A percentile compares a stretch with the other conserved stretches of the same genome.
Conservation (phyloP, 345 rosid species). For the Orychophragmus violaceus region DNA sequence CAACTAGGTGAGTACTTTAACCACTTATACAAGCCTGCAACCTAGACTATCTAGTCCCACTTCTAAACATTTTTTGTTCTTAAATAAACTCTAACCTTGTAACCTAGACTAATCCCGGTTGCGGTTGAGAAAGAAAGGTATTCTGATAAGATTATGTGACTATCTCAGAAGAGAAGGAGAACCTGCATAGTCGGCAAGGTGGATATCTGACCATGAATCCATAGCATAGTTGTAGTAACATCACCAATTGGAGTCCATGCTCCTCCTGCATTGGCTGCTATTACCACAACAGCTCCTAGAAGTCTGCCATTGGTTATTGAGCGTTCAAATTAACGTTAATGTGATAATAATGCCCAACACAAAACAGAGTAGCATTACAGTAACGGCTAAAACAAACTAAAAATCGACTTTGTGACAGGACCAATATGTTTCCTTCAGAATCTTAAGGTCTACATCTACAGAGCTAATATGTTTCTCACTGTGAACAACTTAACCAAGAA, state of each 20-base stretch:
- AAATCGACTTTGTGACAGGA: neutral
- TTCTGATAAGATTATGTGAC: neutral
- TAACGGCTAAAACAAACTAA: neutral
- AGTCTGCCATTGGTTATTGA: conserved; percentile 47
- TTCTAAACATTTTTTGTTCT: neutral
- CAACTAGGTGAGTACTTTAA: neutral
- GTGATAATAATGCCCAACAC: neutral
- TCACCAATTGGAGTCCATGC: conserved; percentile 99
- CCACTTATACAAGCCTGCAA: neutral
- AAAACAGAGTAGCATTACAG: neutral
- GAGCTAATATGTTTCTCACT: neutral
- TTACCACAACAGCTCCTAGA: conserved; percentile 90
- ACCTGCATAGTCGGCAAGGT: conserved; percentile 90
- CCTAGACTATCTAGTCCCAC: neutral
- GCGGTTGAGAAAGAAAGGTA: neutral
- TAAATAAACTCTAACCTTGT: neutral
- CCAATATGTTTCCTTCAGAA: neutral
- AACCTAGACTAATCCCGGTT: neutral
- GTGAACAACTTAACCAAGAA: neutral
- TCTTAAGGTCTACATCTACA: neutral
- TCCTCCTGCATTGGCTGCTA: conserved; percentile 98
- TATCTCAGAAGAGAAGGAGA: conserved; percentile 14
- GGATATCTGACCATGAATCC: conserved; percentile 96
- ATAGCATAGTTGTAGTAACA: conserved; percentile 96
- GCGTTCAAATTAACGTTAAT: neutral